These are phyloP conservation scores for Metschnikowia sp. DNA, from an alignment of 805 yeast genomes.

Conservation along the genomic window DNA sequence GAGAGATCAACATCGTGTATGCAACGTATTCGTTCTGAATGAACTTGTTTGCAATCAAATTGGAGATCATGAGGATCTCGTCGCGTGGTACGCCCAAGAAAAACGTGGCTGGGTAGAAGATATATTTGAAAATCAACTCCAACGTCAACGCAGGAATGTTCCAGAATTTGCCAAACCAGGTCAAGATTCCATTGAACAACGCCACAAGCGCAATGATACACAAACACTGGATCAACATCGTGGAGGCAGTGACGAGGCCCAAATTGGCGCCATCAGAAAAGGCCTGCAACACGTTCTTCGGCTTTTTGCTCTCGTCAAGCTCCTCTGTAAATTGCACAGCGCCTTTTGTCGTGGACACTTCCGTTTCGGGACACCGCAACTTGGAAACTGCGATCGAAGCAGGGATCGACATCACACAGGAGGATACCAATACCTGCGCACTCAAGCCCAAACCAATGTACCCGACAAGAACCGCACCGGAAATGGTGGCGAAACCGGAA, in stretches of 20 bases:
- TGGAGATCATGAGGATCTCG: constrained; percentile 50
- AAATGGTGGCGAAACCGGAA: constrained; percentile 62
- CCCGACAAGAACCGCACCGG: constrained; percentile 61
- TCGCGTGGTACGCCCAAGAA: constrained; percentile 43
- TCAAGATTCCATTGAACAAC: constrained; percentile 50
- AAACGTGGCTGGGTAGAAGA: constrained; percentile 59
- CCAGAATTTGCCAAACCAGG: constrained; percentile 65
- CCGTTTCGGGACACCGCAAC: constrained; percentile 57
- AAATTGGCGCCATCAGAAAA: constrained; percentile 56
- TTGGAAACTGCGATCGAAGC: constrained; percentile 60
- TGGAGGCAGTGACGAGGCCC: constrained; percentile 54
- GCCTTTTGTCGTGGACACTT: constrained; percentile 50
- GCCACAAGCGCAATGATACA: constrained; percentile 62
- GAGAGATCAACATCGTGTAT: constrained; percentile 37
- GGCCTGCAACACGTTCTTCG: constrained; percentile 54
- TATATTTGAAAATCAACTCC: constrained; percentile 54
- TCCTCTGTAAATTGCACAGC: constrained; percentile 46
- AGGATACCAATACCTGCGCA: constrained; percentile 59
- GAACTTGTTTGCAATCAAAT: constrained; percentile 53
- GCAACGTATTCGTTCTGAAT: constrained; percentile 64
- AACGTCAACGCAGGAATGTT: constrained; percentile 49
- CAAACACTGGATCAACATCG: constrained; percentile 55
- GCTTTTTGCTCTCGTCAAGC: constrained; percentile 28
- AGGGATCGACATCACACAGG: constrained; percentile 69
- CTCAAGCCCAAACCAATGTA: constrained; percentile 62